Evolutionary conservation across 768 basidiomycete species (phyloP).

Genomic region (Phaffia australis): DNA sequence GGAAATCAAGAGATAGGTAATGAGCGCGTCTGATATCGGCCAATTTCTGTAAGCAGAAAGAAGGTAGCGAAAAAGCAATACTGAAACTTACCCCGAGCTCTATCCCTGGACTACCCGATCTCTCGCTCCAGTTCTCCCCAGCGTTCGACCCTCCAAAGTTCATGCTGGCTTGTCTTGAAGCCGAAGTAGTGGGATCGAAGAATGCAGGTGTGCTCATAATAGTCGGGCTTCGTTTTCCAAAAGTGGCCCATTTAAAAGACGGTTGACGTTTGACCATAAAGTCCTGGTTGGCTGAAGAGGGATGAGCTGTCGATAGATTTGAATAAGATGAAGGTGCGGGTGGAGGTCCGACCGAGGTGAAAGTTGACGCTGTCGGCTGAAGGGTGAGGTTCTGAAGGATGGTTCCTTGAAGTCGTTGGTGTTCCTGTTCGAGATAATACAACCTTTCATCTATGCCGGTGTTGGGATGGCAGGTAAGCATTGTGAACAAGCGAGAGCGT

Average conservation of each 20-base stretch:
- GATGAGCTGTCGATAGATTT: background rate
- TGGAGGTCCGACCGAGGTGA: too few species aligned
- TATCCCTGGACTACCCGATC: conserved; percentile 1
- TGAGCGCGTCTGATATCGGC: background rate
- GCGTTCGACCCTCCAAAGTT: too few species aligned
- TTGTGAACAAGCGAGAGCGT: background rate
- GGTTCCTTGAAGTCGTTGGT: conserved; percentile 54
- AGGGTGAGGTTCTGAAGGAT: conserved; percentile 33
- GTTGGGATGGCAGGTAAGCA: background rate
- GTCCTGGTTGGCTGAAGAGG: background rate
- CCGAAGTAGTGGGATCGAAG: conserved; percentile 64
- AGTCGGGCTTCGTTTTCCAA: conserved; percentile 43
- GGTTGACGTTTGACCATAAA: conserved; percentile 53
- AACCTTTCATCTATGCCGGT: conserved; percentile 54
- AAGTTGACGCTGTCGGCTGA: too few species aligned
- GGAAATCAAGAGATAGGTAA: background rate
- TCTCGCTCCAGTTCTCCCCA: too few species aligned
- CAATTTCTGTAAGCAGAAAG: background rate
- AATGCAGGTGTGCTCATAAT: conserved; percentile 46
- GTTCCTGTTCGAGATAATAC: conserved; percentile 62
- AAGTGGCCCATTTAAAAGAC: conserved; percentile 82
- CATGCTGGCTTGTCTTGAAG: conserved; percentile 44
- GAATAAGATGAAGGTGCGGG: background rate
- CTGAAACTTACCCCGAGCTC: conserved; percentile 9
- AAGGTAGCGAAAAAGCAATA: background rate